Base-by-base conservation (phyloP, 495 filamentous ascomycete species). In the Lasiosphaeris hirsuta region DNA sequence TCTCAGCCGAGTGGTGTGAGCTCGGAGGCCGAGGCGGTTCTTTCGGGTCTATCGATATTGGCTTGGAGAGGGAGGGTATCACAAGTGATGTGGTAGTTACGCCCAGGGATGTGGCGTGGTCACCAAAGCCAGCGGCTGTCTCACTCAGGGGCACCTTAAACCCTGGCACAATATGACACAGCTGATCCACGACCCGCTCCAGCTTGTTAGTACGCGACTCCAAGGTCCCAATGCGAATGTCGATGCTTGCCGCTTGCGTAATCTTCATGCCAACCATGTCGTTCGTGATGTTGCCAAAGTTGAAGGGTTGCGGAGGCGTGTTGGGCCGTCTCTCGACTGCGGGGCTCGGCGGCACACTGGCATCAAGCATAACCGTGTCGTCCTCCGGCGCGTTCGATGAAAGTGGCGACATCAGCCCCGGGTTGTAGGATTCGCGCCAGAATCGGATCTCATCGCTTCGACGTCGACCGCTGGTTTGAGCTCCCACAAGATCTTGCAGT, bases 361-460 rank as follows among this genome's bases (percentile, higher is more conserved):
- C 47, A 15, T 77, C 74, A 4, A 59, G 56, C n/a, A 65, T 52
- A 40, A 57, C 70, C 7, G 65, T 63, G 19, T 77, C 75, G 19
- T 72, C 68, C n/a, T 63, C 65, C 7, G 60, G 72, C 8, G 70
- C 68, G 17, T 74, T 75, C 4, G 77, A 80, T 23, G 77, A 75
- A 46, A 80, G 60, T 11, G 78, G 74, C 7, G 80, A 82, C 53
- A 77, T 59, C 43, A 75, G 68, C 1, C 69, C 71, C 8, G 70
- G 70, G 34, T 76, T 73, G 57, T 78, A 80, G 18, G 78, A 81
- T 63, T 79, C 76, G 41, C 80, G 72, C 80, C 80, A 83, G 58
- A 78, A 81, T 17, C 78, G 78, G 19, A 83, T 81, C 63, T 84
- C 81, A 41, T 82, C 81, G 58, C 80, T 82, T 13, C 80, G 72